Conservation (phyloP, 148 eudicot genomes). For the Camellia japonica region DNA sequence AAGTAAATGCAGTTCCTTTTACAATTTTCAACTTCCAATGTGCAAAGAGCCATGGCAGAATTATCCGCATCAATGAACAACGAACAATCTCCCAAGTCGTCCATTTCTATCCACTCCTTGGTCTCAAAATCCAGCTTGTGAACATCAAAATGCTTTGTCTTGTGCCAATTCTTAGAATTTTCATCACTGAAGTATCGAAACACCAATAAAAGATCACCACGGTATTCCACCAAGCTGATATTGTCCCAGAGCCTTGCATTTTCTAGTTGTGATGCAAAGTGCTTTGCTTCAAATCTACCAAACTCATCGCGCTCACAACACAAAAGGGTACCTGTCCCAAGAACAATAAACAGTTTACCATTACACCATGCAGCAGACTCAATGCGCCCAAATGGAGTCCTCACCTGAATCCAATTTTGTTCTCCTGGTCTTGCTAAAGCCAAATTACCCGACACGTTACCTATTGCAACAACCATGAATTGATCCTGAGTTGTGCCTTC, state of each 20-base stretch:
- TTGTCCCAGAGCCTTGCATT: background rate
- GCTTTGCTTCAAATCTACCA: slow-evolving; percentile 12
- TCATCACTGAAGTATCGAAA: background rate
- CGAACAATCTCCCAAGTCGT: slow-evolving; percentile 15
- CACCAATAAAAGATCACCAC: slow-evolving; percentile 18
- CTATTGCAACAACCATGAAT: slow-evolving; percentile 11
- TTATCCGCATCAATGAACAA: slow-evolving; percentile 18
- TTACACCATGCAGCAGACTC: slow-evolving; percentile 22
- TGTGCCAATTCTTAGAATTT: background rate
- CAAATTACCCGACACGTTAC: slow-evolving; percentile 19
- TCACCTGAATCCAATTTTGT: slow-evolving; percentile 16
- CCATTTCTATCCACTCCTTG: slow-evolving; percentile 13
- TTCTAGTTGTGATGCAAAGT: background rate
- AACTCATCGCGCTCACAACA: background rate
- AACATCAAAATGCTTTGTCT: background rate
- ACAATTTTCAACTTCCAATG: slow-evolving; percentile 13
- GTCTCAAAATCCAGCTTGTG: slow-evolving; percentile 16
- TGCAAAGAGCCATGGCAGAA: slow-evolving; percentile 10
- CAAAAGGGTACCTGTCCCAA: slow-evolving; percentile 5
- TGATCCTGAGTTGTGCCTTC: background rate
- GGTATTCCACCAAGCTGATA: slow-evolving; percentile 17
- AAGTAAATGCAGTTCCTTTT: slow-evolving; percentile 19
- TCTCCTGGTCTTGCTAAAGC: slow-evolving; percentile 23
- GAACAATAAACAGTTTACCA: background rate
- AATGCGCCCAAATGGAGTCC: slow-evolving; percentile 21